These are phyloP conservation scores for Sisymbrium irio DNA, from an alignment of 345 rosid species.

Conservation along the genomic window DNA sequence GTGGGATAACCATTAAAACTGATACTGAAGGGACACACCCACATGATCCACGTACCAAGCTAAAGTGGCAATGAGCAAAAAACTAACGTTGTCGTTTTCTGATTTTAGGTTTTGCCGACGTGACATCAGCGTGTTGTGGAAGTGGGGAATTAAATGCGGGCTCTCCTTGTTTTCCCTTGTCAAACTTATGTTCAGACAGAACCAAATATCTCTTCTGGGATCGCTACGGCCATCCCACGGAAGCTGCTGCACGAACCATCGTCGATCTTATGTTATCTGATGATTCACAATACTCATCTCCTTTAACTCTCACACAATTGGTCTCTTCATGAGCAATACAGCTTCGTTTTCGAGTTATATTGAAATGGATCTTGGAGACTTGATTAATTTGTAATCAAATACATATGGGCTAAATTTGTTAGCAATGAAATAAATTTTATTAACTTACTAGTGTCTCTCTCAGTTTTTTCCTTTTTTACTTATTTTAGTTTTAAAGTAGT, in stretches of 20 bases:
- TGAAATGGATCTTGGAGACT: not conserved
- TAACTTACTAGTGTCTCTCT: not conserved
- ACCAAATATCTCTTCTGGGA: slow-evolving; percentile 77
- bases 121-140: slow-evolving; percentile 80
- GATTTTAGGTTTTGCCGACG: slow-evolving; percentile 56
- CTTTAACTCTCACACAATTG: slow-evolving; percentile 50
- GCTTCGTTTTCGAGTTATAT: not conserved
- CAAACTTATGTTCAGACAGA: slow-evolving; percentile 60
- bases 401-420: not conserved
- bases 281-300: slow-evolving; percentile 41
- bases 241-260: slow-evolving; percentile 47
- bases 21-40: not conserved
- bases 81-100: not conserved
- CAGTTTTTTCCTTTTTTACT: not conserved
- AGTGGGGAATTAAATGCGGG: slow-evolving; percentile 54
- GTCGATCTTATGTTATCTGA: slow-evolving; percentile 54
- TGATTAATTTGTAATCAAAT: not conserved
- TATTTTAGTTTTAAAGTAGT: not conserved
- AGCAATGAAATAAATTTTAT: not conserved
- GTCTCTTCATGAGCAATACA: slow-evolving; percentile 27
- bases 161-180: slow-evolving; percentile 50
- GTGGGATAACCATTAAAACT: not conserved
- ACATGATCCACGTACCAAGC: not conserved
- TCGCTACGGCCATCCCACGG: slow-evolving; percentile 59
- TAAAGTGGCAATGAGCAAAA: not conserved